Conservation (phyloP, 2,329 filamentous ascomycete genomes). For the Cryphonectria radicalis region DNA sequence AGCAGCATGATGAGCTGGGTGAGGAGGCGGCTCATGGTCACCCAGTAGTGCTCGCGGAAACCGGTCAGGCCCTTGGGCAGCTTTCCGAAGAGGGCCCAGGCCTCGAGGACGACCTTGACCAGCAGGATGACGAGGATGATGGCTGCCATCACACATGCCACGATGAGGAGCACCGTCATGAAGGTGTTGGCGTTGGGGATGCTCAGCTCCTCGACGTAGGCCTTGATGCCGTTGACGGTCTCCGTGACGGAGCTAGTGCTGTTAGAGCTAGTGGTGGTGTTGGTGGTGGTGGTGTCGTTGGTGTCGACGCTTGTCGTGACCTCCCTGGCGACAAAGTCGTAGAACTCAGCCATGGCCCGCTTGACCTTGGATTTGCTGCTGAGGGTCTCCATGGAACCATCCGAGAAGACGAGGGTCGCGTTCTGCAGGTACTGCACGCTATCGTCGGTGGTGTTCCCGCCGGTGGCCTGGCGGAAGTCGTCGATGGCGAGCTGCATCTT, state of each 20-base stretch:
- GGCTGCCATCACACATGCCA: slow-evolving; percentile 81
- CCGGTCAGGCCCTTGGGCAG: slow-evolving; percentile 80
- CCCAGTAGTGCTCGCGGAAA: slow-evolving; percentile 97
- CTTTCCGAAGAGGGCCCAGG: slow-evolving; percentile 85
- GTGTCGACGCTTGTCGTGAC: slow-evolving; percentile 51
- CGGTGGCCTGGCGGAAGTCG: slow-evolving; percentile 76
- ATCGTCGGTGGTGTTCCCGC: slow-evolving; percentile 83
- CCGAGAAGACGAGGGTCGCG: slow-evolving; percentile 72
- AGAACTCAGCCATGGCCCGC: slow-evolving; percentile 56
- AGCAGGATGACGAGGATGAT: slow-evolving; percentile 87
- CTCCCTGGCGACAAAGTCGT: slow-evolving; percentile 57
- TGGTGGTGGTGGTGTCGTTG: slow-evolving; percentile 34
- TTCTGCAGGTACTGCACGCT: slow-evolving; percentile 77
- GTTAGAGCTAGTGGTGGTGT: slow-evolving; percentile 31
- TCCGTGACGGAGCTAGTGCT: slow-evolving; percentile 42
- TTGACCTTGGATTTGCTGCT: slow-evolving; percentile 50
- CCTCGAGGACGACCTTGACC: slow-evolving; percentile 88
- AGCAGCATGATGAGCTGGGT: slow-evolving; percentile 88
- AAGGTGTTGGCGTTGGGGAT: slow-evolving; percentile 92
- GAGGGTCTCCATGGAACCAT: slow-evolving; percentile 56
- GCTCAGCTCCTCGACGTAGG: slow-evolving; percentile 79
- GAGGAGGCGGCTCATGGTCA: slow-evolving; percentile 83
- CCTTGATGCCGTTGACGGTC: slow-evolving; percentile 76
- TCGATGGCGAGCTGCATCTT: slow-evolving; percentile 82
- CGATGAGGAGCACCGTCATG: slow-evolving; percentile 90